These are phyloP conservation scores for Phragmites australis DNA, from an alignment of 176 grass and related monocot species.

Conservation along the genomic window DNA sequence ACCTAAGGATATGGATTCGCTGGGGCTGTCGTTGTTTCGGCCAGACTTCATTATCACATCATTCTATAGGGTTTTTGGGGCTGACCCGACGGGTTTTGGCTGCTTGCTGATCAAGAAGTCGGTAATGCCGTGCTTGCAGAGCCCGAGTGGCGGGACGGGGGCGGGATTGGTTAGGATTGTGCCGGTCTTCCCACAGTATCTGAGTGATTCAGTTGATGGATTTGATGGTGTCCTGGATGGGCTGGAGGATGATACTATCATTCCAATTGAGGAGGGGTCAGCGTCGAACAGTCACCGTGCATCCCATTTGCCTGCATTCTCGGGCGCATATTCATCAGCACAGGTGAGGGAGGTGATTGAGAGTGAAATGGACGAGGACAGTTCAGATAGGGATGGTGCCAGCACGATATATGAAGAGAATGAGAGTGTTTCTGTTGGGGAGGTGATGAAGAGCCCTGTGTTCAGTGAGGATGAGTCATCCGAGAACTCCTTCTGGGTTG, in stretches of 20 bases:
- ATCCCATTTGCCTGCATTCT: slow-evolving; percentile 84
- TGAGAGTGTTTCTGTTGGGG: slow-evolving; percentile 84
- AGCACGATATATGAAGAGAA: slow-evolving; percentile 98
- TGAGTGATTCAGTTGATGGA: slow-evolving; percentile 85
- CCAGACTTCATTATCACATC: slow-evolving; percentile 99
- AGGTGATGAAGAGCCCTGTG: slow-evolving; percentile 97
- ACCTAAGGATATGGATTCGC: slow-evolving; percentile 97
- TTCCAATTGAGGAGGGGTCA: slow-evolving; percentile 56
- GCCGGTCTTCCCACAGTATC: slow-evolving; percentile 85
- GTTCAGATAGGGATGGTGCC: slow-evolving; percentile 83
- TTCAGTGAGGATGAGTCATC: slow-evolving; percentile 97
- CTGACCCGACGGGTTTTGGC: slow-evolving; percentile 90
- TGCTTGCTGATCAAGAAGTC: slow-evolving; percentile 99
- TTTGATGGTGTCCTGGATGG: slow-evolving; percentile 73
- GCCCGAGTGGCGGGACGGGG: slow-evolving; percentile 61
- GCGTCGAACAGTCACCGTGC: slow-evolving; percentile 50
- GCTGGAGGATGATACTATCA: slow-evolving; percentile 76
- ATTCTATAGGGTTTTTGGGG: slow-evolving; percentile 93
- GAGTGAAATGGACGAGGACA: slow-evolving; percentile 85
- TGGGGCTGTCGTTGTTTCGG: slow-evolving; percentile 86
- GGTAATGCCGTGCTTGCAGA: slow-evolving; percentile 81
- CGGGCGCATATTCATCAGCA: slow-evolving; percentile 82
- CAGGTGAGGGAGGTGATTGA: slow-evolving; percentile 93
- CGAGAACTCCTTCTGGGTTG: slow-evolving; percentile 92
- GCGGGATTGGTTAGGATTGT: slow-evolving; percentile 87